Conservation (phyloP, 2,329 filamentous ascomycete genomes). For the Elsinoe fawcettii region DNA sequence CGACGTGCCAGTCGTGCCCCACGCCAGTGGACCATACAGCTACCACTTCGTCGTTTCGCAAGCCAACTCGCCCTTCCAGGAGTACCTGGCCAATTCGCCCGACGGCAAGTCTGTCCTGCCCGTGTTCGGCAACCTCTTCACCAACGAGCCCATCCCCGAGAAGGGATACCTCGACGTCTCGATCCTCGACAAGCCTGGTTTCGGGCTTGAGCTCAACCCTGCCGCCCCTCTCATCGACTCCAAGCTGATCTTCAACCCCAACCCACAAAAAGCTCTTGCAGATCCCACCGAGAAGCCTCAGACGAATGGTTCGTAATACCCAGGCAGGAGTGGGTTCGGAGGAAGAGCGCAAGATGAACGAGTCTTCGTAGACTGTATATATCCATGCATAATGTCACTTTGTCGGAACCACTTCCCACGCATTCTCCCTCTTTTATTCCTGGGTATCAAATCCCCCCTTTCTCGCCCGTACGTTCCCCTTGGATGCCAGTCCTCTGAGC, state of each 20-base stretch:
- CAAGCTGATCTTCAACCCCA: slow-evolving; percentile 62
- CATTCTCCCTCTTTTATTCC: neutral
- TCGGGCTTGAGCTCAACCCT: slow-evolving; percentile 80
- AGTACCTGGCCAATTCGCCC: slow-evolving; percentile 87
- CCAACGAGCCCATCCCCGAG: slow-evolving; percentile 80
- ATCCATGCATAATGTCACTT: slow-evolving; percentile 11
- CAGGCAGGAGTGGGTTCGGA: slow-evolving; percentile 19
- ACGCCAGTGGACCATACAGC: slow-evolving; percentile 86
- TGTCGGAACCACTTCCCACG: neutral
- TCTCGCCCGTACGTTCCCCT: neutral
- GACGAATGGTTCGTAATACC: slow-evolving; percentile 2
- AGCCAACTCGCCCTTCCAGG: slow-evolving; percentile 88
- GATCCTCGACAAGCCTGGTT: slow-evolving; percentile 74
- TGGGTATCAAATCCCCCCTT: neutral
- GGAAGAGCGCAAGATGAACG: slow-evolving; percentile 16
- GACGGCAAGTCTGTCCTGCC: slow-evolving; percentile 85
- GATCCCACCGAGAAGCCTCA: slow-evolving; percentile 22
- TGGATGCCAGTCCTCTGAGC: no score
- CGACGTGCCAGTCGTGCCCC: slow-evolving; percentile 90
- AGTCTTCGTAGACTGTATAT: slow-evolving; percentile 6
- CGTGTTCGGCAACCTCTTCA: slow-evolving; percentile 84
- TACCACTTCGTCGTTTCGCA: slow-evolving; percentile 96
- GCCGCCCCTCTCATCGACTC: slow-evolving; percentile 72
- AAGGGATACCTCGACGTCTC: slow-evolving; percentile 74
- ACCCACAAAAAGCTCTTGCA: slow-evolving; percentile 38